Evolutionary conservation across 306 rosid genomes (phyloP).

Genomic region (Sesbania bispinosa): DNA sequence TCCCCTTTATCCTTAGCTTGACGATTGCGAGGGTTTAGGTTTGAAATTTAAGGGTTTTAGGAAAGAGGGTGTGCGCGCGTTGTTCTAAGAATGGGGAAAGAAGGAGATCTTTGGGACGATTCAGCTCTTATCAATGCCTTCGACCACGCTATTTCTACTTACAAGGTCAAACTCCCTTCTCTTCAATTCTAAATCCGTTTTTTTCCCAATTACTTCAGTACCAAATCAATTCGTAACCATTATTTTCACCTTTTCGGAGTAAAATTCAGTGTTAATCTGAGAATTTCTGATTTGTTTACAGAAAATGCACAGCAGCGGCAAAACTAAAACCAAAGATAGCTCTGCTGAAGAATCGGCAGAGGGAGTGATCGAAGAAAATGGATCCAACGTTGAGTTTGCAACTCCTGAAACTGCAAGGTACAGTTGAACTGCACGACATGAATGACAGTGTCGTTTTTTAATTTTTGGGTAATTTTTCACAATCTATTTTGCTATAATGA

Average conservation of each 20-base stretch:
- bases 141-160: slow-evolving; percentile 64
- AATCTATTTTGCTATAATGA: slow-evolving; percentile 16
- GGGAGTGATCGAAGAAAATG: slow-evolving; percentile 9
- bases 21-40: background rate
- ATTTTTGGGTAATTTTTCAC: background rate
- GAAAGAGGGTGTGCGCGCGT: background rate
- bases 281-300: background rate
- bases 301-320: slow-evolving; percentile 54
- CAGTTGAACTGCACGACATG: background rate
- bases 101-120: slow-evolving; percentile 81
- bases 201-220: background rate
- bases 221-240: too few relatives aligned
- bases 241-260: background rate
- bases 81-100: slow-evolving; percentile 44
- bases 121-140: slow-evolving; percentile 75
- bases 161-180: slow-evolving; percentile 59
- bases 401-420: slow-evolving; percentile 41
- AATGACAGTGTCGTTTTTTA: background rate
- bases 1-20: background rate
- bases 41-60: slow-evolving; percentile 4
- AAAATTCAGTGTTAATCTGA: background rate
- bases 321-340: slow-evolving; percentile 1
- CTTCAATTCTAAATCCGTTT: background rate
- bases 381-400: slow-evolving; percentile 1
- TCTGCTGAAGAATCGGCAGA: slow-evolving; percentile 30